Evolutionary conservation across 2,329 filamentous ascomycete species (phyloP).

Genomic region (Aspergillus nomiae): DNA sequence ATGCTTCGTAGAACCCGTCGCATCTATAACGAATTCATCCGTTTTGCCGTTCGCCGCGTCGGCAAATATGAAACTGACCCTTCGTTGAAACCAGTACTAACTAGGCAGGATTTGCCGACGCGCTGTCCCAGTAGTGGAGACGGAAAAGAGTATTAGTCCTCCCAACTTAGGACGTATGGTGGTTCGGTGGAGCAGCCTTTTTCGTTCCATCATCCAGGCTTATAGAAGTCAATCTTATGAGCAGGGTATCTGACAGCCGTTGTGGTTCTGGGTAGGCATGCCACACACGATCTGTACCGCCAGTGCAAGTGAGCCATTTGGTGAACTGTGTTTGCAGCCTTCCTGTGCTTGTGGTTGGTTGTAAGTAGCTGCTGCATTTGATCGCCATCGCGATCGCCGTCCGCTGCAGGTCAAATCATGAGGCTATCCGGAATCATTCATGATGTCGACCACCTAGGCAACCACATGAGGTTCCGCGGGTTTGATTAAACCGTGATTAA

Average conservation of each 20-base stretch:
- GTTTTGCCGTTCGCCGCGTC: conserved; percentile 11
- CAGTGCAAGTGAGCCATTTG: neutral
- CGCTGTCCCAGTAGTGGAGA: conserved; percentile 19
- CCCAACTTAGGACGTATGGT: neutral
- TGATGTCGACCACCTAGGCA: neutral
- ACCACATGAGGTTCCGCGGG: neutral
- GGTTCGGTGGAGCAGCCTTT: neutral
- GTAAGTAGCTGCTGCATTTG: neutral
- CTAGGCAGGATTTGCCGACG: conserved; percentile 23
- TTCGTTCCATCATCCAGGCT: neutral
- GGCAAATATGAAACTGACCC: conserved; percentile 28
- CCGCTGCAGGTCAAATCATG: neutral
- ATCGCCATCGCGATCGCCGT: neutral
- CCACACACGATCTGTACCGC: neutral
- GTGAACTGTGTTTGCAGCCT: neutral
- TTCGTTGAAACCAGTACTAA: conserved; percentile 8
- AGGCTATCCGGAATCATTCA: neutral
- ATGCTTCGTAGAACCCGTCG: neutral
- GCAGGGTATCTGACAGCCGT: conserved; percentile 2
- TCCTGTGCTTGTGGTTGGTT: neutral
- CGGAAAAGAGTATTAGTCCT: conserved; percentile 12
- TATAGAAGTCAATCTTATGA: neutral
- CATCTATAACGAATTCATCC: neutral
- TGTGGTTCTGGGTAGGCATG: neutral
- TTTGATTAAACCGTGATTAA: neutral